Evolutionary conservation across 768 basidiomycete genomes (phyloP), one percentile per base, ranked within the genome.

Genomic region (Pisolithus microcarpus): DNA sequence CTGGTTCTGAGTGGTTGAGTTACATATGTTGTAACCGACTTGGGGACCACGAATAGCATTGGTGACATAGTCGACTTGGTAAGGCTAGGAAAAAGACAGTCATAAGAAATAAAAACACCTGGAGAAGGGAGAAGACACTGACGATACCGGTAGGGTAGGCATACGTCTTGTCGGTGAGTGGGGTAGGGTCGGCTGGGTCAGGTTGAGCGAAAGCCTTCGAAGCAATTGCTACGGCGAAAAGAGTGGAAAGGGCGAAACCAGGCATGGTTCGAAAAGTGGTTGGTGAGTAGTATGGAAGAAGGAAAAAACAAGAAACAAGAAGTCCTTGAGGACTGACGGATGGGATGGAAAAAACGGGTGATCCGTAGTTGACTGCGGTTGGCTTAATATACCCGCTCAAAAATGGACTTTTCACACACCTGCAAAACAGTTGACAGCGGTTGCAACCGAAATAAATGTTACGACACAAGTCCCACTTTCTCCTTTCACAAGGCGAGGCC

Each of bases 21-120:
- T 87, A 59, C 84, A 87, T 2, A 68, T 57, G 63, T 85, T 85
- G 73, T 81, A 85, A 5, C 86, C 85, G 7, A 47, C 49, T 61
- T 87, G 86, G 13, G 69, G 61, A 10, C 84, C 85, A 57, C 85
- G 81, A 26, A 67, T 69, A 23, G 69, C 67, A 11, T 57, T 49
- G 52, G 68, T 60, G 38, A 74, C 65, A 18, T 65, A 58, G 50
- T 79, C 75, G 21, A 69, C 77, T 66, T 80, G 70, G 62, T 76
- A 74, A 13, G 81, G 81, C 79, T 81, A 24, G 23, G 48, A 1
- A 1, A 49, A 23, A 7, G 2, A 34, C 1, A 13, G 38, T 49
- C 0, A 51, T 45, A 4, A 5, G 1, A 0, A 15, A 8, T n/a
- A n/a, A 26, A 30, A 37, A 24, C 5, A 38, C 6, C 11, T 7